A percentile compares a stretch with the other conserved stretches of the same genome.
Evolutionary conservation across 2,329 filamentous ascomycete species (phyloP).

Genomic region (Cladosporium velox): DNA sequence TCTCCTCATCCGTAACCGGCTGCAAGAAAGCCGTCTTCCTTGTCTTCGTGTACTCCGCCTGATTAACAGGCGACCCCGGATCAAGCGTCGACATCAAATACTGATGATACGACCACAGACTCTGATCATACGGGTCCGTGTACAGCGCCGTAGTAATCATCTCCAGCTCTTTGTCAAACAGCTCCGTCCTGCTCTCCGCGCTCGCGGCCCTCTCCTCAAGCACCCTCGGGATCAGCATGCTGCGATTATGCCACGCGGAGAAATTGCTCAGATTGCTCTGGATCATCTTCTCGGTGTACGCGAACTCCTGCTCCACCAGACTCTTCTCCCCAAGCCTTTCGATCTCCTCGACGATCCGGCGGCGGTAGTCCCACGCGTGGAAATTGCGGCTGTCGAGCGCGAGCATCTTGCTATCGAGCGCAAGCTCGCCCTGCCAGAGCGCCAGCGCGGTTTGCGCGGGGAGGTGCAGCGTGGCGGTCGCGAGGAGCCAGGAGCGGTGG

Average conservation of each 20-base stretch:
- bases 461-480: slow-evolving; percentile 68
- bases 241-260: slow-evolving; percentile 92
- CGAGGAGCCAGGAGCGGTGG: slow-evolving; percentile 82
- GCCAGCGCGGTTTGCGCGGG: slow-evolving; percentile 57
- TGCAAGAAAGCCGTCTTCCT: slow-evolving; percentile 58
- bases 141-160: slow-evolving; percentile 78
- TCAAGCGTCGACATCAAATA: slow-evolving; percentile 70
- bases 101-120: slow-evolving; percentile 95
- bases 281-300: slow-evolving; percentile 90
- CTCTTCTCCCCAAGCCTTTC: slow-evolving; percentile 55
- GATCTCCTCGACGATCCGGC: slow-evolving; percentile 73
- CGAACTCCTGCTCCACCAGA: slow-evolving; percentile 79
- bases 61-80: slow-evolving; percentile 53
- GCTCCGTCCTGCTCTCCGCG: slow-evolving; percentile 61
- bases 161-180: slow-evolving; percentile 76
- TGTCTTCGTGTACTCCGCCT: not conserved
- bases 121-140: slow-evolving; percentile 90
- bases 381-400: slow-evolving; percentile 86
- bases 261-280: slow-evolving; percentile 86
- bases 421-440: slow-evolving; percentile 84
- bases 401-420: slow-evolving; percentile 84
- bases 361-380: slow-evolving; percentile 92
- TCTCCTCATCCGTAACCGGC: slow-evolving; percentile 62
- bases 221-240: slow-evolving; percentile 76
- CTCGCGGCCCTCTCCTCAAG: slow-evolving; percentile 70